A percentile compares a stretch with the other conserved stretches of the same genome.
Evolutionary conservation across 352 stramenopile genomes (phyloP).

Genomic region (Phytophthora cactorum): DNA sequence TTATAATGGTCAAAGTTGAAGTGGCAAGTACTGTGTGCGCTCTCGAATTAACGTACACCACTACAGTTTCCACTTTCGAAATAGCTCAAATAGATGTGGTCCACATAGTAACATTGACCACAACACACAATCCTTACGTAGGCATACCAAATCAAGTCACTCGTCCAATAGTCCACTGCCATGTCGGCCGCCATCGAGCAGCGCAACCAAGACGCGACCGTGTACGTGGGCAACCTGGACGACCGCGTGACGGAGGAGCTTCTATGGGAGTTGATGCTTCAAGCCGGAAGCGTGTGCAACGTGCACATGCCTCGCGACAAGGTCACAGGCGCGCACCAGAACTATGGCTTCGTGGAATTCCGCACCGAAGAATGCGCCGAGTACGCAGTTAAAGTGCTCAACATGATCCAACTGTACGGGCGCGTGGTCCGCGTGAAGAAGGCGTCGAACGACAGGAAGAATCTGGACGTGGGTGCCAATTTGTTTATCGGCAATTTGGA

Average conservation of each 20-base stretch:
- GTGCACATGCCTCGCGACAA: constrained; percentile 99
- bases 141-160: too few relatives aligned
- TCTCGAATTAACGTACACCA: too few relatives aligned
- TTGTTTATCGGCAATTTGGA: constrained; percentile 98
- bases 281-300: constrained; percentile 96
- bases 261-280: constrained; percentile 96
- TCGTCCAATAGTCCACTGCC: neutral
- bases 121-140: neutral
- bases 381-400: constrained; percentile 98
- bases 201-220: constrained; percentile 96
- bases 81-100: too few relatives aligned
- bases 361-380: constrained; percentile 96
- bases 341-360: constrained; percentile 99
- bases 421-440: constrained; percentile 97
- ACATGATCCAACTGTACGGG: constrained; percentile 99
- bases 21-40: too few relatives aligned
- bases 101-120: too few relatives aligned
- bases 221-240: constrained; percentile 99
- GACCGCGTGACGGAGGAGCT: constrained; percentile 95
- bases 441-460: constrained; percentile 95
- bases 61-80: too few relatives aligned
- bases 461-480: constrained; percentile 98
- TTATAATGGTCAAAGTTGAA: too few relatives aligned
- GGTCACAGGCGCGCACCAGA: constrained; percentile 94
- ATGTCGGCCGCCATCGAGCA: constrained; percentile 89